Evolutionary conservation across 805 yeast species (phyloP).

Genomic region (Teunomyces lycoperdinae): DNA sequence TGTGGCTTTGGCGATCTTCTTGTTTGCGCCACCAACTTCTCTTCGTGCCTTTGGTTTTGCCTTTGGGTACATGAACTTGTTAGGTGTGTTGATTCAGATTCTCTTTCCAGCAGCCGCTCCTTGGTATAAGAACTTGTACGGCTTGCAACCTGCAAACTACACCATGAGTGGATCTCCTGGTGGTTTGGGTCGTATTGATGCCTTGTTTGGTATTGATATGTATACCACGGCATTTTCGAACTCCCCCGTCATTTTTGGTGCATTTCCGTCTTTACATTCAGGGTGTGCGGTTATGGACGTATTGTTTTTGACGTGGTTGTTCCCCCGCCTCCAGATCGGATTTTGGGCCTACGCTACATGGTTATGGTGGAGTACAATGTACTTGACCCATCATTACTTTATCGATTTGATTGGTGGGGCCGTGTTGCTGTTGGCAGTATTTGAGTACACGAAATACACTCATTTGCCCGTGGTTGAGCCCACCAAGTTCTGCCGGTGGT

Average conservation of each 20-base stretch:
- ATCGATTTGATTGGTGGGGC: conserved; percentile 95
- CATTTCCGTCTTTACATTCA: conserved; percentile 81
- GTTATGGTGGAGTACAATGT: conserved; percentile 99
- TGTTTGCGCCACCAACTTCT: conserved; percentile 90
- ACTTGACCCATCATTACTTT: conserved; percentile 93
- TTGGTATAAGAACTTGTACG: conserved; percentile 87
- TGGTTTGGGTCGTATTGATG: conserved; percentile 86
- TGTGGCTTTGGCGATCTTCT: conserved; percentile 69
- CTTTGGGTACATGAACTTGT: conserved; percentile 89
- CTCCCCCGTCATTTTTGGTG: conserved; percentile 94
- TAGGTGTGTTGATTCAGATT: conserved; percentile 81
- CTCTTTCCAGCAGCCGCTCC: conserved; percentile 95
- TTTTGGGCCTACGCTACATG: conserved; percentile 80
- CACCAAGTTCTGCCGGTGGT: conserved; percentile 66
- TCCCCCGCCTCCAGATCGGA: conserved; percentile 64
- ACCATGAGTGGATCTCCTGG: conserved; percentile 94
- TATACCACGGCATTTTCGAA: conserved; percentile 80
- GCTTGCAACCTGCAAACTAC: conserved; percentile 86
- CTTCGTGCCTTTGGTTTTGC: conserved; percentile 85
- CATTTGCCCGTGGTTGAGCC: conserved; percentile 60
- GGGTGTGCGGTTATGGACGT: conserved; percentile 96
- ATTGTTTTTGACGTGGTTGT: conserved; percentile 75
- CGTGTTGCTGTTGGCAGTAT: conserved; percentile 67
- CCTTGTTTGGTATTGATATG: conserved; percentile 71
- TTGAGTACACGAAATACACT: conserved; percentile 63